These are phyloP conservation scores for Suillus variegatus DNA, from an alignment of 768 basidiomycete genomes.

Conservation along the genomic window DNA sequence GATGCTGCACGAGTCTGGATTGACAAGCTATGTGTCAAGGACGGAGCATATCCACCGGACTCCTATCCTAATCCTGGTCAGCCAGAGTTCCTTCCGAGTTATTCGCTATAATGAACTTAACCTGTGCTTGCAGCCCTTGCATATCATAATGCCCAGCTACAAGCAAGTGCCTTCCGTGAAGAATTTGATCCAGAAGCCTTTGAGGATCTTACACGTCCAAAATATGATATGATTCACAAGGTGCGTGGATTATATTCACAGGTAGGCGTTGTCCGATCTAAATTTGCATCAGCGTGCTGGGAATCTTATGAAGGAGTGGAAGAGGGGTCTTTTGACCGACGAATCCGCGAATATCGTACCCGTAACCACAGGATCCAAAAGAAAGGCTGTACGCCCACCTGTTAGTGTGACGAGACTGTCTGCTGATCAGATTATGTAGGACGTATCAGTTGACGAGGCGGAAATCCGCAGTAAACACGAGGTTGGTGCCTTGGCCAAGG, in stretches of 20 bases:
- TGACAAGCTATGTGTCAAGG: constrained; percentile 75
- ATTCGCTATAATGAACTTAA: not conserved
- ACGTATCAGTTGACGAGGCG: constrained; percentile 64
- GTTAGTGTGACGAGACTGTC: constrained; percentile 6
- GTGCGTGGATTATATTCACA: constrained; percentile 37
- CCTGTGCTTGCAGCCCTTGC: constrained; percentile 59
- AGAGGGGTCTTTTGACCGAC: constrained; percentile 59
- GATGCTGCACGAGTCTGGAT: constrained; percentile 74
- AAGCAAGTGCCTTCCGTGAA: constrained; percentile 91
- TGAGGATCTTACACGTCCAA: constrained; percentile 82
- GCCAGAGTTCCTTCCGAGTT: constrained; percentile 21
- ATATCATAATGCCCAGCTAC: constrained; percentile 86
- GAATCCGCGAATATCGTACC: constrained; percentile 58
- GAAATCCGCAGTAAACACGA: constrained; percentile 73
- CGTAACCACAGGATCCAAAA: constrained; percentile 56
- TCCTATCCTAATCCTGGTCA: constrained; percentile 89
- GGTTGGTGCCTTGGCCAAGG: constrained; percentile 64
- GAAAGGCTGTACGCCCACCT: constrained; percentile 62
- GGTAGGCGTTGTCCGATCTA: constrained; percentile 1
- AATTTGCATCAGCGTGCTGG: constrained; percentile 59
- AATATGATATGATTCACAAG: constrained; percentile 76
- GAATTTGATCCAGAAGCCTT: constrained; percentile 78
- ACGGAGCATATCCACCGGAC: constrained; percentile 84
- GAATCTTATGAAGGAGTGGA: constrained; percentile 70
- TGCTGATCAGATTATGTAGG: constrained; percentile 37